A percentile compares a stretch with the other conserved stretches of the same genome.
Evolutionary conservation across 2,329 filamentous ascomycete genomes (phyloP).

Genomic region (Monosporascus sp.): DNA sequence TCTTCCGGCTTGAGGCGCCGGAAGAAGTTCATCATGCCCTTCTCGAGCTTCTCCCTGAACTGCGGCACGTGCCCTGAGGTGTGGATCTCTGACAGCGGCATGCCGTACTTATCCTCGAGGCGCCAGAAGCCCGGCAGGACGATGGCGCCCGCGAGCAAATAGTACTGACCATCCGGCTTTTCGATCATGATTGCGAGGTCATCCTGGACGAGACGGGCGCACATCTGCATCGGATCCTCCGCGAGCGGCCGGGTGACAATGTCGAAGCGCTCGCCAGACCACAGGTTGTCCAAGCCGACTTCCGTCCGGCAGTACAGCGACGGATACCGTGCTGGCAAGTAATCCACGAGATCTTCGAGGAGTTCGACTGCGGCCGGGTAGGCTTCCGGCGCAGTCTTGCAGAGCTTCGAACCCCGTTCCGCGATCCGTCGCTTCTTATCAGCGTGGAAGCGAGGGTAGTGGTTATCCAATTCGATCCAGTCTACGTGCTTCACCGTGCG

Average conservation of each 20-base stretch:
- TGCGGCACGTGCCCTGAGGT: conserved; percentile 63
- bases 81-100: conserved; percentile 75
- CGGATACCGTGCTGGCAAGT: conserved; percentile 72
- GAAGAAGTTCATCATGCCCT: conserved; percentile 56
- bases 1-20: conserved; percentile 62
- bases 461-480: conserved; percentile 82
- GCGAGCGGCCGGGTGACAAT: conserved; percentile 56
- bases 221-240: conserved; percentile 76
- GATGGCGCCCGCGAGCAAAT: conserved; percentile 70
- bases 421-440: conserved; percentile 64
- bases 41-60: conserved; percentile 29
- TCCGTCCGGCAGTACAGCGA: conserved; percentile 59
- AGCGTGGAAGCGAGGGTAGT: conserved; percentile 67
- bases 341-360: conserved; percentile 65
- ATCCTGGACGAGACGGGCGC: conserved; percentile 70
- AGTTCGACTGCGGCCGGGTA: conserved; percentile 70
- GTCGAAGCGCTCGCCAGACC: conserved; percentile 69
- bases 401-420: conserved; percentile 63
- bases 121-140: conserved; percentile 81
- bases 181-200: conserved; percentile 84
- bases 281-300: conserved; percentile 63
- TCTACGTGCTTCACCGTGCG: conserved; percentile 65
- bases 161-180: conserved; percentile 69
- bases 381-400: conserved; percentile 62
- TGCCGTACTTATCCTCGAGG: conserved; percentile 73